Conservation (phyloP, 768 basidiomycete genomes). For the Mycena amicta region DNA sequence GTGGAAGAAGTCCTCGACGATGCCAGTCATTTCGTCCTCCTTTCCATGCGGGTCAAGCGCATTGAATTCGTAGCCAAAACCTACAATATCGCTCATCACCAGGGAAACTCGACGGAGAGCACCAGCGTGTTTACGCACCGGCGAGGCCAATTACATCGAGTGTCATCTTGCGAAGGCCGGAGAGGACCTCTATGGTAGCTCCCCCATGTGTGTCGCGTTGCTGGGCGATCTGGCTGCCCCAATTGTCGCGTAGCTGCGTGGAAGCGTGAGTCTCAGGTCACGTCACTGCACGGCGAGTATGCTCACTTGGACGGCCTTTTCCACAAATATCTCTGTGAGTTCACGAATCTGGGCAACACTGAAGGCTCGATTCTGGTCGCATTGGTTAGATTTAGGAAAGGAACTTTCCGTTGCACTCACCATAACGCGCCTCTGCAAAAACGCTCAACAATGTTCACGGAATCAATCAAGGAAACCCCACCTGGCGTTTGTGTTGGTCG, state of each 20-base stretch:
- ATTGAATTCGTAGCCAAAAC: constrained; percentile 23
- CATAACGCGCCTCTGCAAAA: constrained; percentile 1
- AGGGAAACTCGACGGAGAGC: too few relatives aligned
- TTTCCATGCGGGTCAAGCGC: not conserved
- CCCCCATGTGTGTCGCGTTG: too few relatives aligned
- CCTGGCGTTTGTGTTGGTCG: not conserved
- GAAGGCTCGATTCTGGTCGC: constrained; percentile 48
- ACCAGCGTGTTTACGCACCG: too few relatives aligned
- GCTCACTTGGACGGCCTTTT: constrained; percentile 37
- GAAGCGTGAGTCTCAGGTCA: not conserved
- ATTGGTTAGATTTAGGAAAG: not conserved
- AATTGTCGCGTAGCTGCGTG: too few relatives aligned
- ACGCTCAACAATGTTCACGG: not conserved
- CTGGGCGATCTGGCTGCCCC: too few relatives aligned
- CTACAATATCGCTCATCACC: too few relatives aligned
- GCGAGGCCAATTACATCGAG: too few relatives aligned
- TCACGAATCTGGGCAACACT: constrained; percentile 43
- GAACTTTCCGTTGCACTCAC: not conserved
- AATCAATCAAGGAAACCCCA: not conserved
- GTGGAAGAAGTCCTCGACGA: not conserved
- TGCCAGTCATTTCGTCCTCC: not conserved
- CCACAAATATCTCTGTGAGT: constrained; percentile 38
- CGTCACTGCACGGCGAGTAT: not conserved
- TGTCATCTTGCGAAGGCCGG: too few relatives aligned
- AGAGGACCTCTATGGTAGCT: too few relatives aligned